phyloP scores from a whole-genome alignment of 495 filamentous ascomycete genomes.

The Aspergillus saccharolyticus region DNA sequence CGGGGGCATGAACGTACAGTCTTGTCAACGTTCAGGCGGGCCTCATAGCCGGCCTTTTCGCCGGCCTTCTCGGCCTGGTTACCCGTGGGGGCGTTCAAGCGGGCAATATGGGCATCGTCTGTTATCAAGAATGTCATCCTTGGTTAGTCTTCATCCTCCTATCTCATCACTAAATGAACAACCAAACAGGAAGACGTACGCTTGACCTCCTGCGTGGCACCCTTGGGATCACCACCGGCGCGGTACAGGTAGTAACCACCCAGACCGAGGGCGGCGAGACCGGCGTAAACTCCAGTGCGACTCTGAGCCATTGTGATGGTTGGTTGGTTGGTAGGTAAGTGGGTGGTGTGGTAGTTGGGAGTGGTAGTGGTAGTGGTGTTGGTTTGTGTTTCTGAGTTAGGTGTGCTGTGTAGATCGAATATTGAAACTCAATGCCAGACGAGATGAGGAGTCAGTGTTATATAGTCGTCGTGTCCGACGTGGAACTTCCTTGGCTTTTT shows the following conservation, averaged over 20 bases:
- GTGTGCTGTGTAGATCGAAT: no score
- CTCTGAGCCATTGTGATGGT: slow-evolving; percentile 43
- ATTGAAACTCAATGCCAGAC: no score
- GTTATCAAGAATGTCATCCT: slow-evolving; percentile 22
- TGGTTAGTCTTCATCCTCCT: no score
- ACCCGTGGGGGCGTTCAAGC: slow-evolving; percentile 46
- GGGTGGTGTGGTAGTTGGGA: background rate
- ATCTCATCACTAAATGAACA: no score
- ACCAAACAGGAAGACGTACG: slow-evolving; percentile 44
- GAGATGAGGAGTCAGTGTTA: background rate
- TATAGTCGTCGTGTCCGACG: background rate
- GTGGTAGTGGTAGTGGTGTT: background rate
- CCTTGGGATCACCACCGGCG: slow-evolving; percentile 76
- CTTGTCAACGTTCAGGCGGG: slow-evolving; percentile 50
- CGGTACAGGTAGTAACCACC: slow-evolving; percentile 88
- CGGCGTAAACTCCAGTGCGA: slow-evolving; percentile 52
- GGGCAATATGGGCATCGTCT: slow-evolving; percentile 60
- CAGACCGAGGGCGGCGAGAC: slow-evolving; percentile 58
- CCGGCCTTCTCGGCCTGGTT: slow-evolving; percentile 48
- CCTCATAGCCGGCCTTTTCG: slow-evolving; percentile 47
- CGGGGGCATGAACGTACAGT: slow-evolving; percentile 46
- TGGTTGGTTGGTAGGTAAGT: background rate
- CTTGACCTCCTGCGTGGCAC: slow-evolving; percentile 76
- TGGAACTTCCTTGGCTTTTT: background rate
- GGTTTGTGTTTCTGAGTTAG: background rate